These are phyloP conservation scores for Rhododendron ferrugineum DNA, from an alignment of 148 eudicot species.

Conservation along the genomic window DNA sequence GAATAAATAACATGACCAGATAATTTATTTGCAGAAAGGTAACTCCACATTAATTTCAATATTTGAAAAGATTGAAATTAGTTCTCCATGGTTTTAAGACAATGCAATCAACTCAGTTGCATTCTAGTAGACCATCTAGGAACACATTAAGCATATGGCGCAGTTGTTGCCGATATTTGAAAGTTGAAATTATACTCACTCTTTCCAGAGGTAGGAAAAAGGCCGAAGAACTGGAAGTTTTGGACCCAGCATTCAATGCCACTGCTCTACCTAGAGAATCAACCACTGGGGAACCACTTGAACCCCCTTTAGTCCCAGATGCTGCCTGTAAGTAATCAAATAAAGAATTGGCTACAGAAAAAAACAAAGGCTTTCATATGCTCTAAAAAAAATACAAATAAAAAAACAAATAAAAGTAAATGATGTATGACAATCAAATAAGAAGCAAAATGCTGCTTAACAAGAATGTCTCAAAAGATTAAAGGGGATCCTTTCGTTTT, in stretches of 20 bases:
- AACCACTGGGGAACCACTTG: slow-evolving; percentile 98
- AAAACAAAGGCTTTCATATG: neutral
- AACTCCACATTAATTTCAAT: neutral
- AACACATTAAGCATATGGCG: slow-evolving; percentile 1
- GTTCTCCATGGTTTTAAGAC: neutral
- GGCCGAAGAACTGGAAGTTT: slow-evolving; percentile 94
- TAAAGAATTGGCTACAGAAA: slow-evolving; percentile 4
- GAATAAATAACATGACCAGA: neutral
- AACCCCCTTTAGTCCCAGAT: slow-evolving; percentile 99
- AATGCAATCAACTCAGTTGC: neutral
- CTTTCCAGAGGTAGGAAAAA: slow-evolving; percentile 94
- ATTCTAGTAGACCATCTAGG: neutral
- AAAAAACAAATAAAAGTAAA: neutral
- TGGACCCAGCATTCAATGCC: slow-evolving; percentile 98
- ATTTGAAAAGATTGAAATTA: neutral
- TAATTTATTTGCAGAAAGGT: neutral
- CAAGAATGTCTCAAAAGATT: neutral
- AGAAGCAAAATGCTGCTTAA: neutral
- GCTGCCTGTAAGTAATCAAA: slow-evolving; percentile 60
- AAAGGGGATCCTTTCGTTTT: neutral
- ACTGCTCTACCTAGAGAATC: slow-evolving; percentile 99
- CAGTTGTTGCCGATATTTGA: neutral
- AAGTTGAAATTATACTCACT: slow-evolving; percentile 31
- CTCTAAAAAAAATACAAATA: neutral
- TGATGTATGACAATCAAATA: neutral